Percentiles rank a stretch among this genome's conserved stretches.
Evolutionary conservation across 257 asterid genomes (phyloP).

Genomic region (Gentiana macrophylla): DNA sequence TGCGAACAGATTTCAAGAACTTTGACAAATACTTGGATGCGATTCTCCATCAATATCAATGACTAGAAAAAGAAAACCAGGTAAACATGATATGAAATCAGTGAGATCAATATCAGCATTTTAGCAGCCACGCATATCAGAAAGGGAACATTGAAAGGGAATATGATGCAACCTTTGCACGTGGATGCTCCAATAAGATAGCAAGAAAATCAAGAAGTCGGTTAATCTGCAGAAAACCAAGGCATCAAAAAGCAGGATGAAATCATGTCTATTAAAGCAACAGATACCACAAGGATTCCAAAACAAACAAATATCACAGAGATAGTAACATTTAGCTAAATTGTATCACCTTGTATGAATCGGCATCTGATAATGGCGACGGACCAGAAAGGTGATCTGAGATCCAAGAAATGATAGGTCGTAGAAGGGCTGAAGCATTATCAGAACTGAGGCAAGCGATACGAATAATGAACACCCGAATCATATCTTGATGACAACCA

Average conservation of each 20-base stretch:
- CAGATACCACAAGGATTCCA: too few species aligned
- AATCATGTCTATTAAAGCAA: too few species aligned
- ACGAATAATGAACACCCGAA: slow-evolving; percentile 73
- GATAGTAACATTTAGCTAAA: background rate
- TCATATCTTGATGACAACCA: slow-evolving; percentile 62
- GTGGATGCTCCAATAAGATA: slow-evolving; percentile 79
- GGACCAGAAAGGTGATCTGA: slow-evolving; percentile 43
- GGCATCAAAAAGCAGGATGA: slow-evolving; percentile 6
- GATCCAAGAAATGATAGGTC: slow-evolving; percentile 57
- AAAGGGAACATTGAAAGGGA: background rate
- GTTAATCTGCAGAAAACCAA: slow-evolving; percentile 39
- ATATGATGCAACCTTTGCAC: slow-evolving; percentile 59
- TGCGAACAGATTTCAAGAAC: slow-evolving; percentile 62
- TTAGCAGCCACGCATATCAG: background rate
- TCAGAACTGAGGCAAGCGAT: slow-evolving; percentile 57
- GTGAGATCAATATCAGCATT: background rate
- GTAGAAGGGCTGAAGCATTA: slow-evolving; percentile 59
- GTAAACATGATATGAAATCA: slow-evolving; percentile 3
- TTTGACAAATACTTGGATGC: slow-evolving; percentile 44
- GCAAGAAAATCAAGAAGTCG: slow-evolving; percentile 62
- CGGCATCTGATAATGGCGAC: slow-evolving; percentile 46
- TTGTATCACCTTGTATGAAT: slow-evolving; percentile 59
- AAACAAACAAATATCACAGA: background rate
- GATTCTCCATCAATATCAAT: slow-evolving; percentile 60
- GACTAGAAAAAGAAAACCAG: slow-evolving; percentile 46